Conservation (phyloP, 805 yeast genomes). For the Torulaspora microellipsoides region DNA sequence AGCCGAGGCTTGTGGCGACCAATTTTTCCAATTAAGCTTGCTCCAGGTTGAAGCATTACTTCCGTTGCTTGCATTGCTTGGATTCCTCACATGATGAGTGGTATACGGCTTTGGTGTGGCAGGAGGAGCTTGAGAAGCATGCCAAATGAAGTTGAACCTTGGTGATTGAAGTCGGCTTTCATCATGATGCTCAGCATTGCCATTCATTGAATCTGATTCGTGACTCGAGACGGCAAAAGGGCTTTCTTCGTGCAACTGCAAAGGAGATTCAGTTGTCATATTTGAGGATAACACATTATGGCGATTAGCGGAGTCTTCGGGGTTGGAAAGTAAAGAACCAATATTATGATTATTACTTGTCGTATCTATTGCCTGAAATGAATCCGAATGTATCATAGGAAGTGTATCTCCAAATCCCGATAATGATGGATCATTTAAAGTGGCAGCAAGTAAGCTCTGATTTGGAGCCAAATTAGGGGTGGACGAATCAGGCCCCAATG, state of each 20-base stretch:
- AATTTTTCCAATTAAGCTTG: slow-evolving; percentile 12
- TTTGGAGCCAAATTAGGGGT: slow-evolving; percentile 9
- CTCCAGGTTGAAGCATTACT: slow-evolving; percentile 22
- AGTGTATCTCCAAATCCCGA: slow-evolving; percentile 8
- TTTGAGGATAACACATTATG: neutral
- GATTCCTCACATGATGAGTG: slow-evolving; percentile 11
- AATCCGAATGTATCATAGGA: slow-evolving; percentile 7
- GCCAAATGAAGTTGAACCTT: slow-evolving; percentile 29
- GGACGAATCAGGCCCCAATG: slow-evolving; percentile 6
- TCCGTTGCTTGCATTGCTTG: slow-evolving; percentile 20
- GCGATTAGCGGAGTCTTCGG: neutral
- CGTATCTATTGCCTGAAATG: slow-evolving; percentile 4
- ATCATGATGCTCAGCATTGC: neutral
- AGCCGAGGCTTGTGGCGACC: slow-evolving; percentile 12
- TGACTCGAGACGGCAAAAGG: neutral
- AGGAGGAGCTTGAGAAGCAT: slow-evolving; percentile 8
- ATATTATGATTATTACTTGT: neutral
- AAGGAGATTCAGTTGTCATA: neutral
- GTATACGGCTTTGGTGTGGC: slow-evolving; percentile 3
- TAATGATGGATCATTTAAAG: slow-evolving; percentile 15
- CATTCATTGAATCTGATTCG: neutral
- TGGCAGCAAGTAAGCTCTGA: slow-evolving; percentile 19
- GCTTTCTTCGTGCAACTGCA: slow-evolving; percentile 1
- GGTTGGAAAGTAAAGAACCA: too few relatives aligned
- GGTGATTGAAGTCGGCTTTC: slow-evolving; percentile 20